These are phyloP conservation scores for Fraxinus dipetala DNA, from an alignment of 305 asterid genomes.

Conservation along the genomic window DNA sequence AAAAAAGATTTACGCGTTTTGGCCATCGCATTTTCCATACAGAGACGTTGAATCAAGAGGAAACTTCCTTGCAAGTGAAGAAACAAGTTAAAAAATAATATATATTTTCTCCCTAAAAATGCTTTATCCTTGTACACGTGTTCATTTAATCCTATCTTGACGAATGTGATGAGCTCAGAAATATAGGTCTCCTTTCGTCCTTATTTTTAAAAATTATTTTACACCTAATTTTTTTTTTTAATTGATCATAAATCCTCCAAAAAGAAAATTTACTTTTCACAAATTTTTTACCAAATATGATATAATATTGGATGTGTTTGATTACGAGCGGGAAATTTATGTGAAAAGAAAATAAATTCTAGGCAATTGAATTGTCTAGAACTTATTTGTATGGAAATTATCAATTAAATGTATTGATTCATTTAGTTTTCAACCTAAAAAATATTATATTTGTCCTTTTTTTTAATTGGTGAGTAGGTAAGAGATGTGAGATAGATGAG, in stretches of 20 bases:
- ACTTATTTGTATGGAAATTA: no score
- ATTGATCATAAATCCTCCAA: not conserved
- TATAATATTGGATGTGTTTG: not conserved
- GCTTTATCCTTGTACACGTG: not conserved
- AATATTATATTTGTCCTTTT: no score
- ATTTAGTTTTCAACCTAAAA: not conserved
- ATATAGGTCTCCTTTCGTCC: not conserved
- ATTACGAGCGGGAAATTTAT: no score
- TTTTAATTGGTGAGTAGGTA: no score
- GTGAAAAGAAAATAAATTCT: no score
- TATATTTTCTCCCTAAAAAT: not conserved
- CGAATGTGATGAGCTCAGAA: not conserved
- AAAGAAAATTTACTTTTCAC: not conserved
- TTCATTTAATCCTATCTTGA: not conserved
- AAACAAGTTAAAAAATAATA: not conserved
- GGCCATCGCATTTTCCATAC: slow-evolving; percentile 17
- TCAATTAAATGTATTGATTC: no score
- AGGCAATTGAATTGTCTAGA: no score
- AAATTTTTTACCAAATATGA: not conserved
- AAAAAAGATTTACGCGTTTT: slow-evolving; percentile 23
- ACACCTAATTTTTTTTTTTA: not conserved
- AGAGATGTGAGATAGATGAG: not conserved
- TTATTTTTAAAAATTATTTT: not conserved
- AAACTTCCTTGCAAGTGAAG: not conserved
- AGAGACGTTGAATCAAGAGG: slow-evolving; percentile 35